Evolutionary conservation across 176 grass and related monocot genomes (phyloP).

Genomic region (Carex cristatella): DNA sequence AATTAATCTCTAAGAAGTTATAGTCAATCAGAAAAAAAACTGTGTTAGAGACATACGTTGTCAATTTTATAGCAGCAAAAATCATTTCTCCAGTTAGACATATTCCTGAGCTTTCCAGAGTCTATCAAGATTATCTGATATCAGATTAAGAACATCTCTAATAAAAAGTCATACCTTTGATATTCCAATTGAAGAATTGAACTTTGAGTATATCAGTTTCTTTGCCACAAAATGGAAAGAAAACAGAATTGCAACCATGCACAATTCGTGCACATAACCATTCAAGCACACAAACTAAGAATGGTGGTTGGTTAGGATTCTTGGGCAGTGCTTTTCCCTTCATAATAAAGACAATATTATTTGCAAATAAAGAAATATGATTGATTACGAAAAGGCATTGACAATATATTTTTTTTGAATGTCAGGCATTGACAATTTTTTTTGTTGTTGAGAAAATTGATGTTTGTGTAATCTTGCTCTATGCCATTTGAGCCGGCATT

Average conservation of each 20-base stretch:
- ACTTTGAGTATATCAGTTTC: conserved; percentile 69
- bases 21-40: neutral
- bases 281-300: conserved; percentile 37
- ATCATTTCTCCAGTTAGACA: neutral
- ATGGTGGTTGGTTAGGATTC: conserved; percentile 34
- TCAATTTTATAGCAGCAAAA: neutral
- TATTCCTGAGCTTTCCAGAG: neutral
- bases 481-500: no score
- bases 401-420: neutral
- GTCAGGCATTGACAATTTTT: no score
- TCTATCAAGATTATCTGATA: neutral
- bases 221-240: conserved; percentile 79
- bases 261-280: conserved; percentile 64
- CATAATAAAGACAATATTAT: neutral
- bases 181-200: conserved; percentile 67
- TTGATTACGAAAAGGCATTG: neutral
- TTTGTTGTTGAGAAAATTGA: no score
- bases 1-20: neutral
- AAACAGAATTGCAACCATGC: conserved; percentile 38
- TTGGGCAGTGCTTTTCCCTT: conserved; percentile 68
- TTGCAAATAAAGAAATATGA: neutral
- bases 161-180: conserved; percentile 55
- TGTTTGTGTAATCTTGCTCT: no score
- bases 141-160: neutral
- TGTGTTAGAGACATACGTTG: neutral